phyloP scores from a whole-genome alignment of 2,329 filamentous ascomycete species.

The Epichloe elymi region DNA sequence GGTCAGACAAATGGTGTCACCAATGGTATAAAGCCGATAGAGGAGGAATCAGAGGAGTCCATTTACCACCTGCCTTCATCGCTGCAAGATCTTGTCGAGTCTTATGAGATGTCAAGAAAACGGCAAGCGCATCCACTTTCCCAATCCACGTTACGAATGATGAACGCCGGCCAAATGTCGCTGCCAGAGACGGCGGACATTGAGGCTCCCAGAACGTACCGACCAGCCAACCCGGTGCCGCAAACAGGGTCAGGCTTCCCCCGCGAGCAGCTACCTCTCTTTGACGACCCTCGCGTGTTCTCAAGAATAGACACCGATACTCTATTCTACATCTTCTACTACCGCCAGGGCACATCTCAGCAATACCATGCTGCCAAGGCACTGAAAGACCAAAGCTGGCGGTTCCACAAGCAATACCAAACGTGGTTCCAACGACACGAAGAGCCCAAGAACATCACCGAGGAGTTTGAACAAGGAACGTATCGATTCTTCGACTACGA shows the following conservation, averaged over 20 bases:
- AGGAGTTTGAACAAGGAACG: constrained; percentile 96
- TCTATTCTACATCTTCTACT: constrained; percentile 98
- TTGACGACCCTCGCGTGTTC: constrained; percentile 84
- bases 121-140: constrained; percentile 48
- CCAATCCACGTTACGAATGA: constrained; percentile 57
- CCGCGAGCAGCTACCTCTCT: constrained; percentile 79
- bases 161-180: constrained; percentile 59
- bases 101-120: constrained; percentile 73
- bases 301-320: constrained; percentile 86
- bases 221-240: constrained; percentile 67
- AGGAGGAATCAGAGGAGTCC: constrained; percentile 48
- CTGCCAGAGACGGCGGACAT: constrained; percentile 67
- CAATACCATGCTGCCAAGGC: constrained; percentile 93
- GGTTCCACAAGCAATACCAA: constrained; percentile 98
- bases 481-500: constrained; percentile 99
- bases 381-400: constrained; percentile 96
- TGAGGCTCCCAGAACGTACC: constrained; percentile 72
- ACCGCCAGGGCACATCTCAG: constrained; percentile 90
- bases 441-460: constrained; percentile 95
- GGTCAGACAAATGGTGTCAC: constrained; percentile 36
- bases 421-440: constrained; percentile 99
- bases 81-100: constrained; percentile 79
- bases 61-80: constrained; percentile 87
- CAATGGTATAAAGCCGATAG: constrained; percentile 36
- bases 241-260: constrained; percentile 71